Conservation (phyloP, 148 eudicot species). For the Tetragonia tetragonoides region DNA sequence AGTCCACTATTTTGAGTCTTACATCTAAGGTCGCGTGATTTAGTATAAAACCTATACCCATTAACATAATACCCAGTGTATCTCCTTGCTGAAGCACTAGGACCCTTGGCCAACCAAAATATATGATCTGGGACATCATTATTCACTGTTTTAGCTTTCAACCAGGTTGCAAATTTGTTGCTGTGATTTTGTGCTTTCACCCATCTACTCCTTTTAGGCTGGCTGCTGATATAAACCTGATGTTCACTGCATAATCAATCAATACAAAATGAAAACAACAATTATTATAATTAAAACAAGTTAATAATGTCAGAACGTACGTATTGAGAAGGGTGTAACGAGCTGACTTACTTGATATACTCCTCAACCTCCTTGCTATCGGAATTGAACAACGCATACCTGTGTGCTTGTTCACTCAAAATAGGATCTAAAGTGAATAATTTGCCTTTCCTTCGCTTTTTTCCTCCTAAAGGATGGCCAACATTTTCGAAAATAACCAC, state of each 20-base stretch:
- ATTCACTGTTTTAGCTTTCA: not conserved
- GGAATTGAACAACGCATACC: conserved; percentile 1
- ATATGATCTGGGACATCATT: not conserved
- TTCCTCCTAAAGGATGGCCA: conserved; percentile 22
- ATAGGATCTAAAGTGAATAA: conserved; percentile 8
- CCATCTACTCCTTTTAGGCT: not conserved
- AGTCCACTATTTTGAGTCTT: conserved; percentile 26
- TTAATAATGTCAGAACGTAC: not conserved
- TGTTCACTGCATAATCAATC: not conserved
- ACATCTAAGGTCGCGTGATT: conserved; percentile 11
- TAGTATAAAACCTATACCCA: conserved; percentile 24
- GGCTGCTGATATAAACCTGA: not conserved
- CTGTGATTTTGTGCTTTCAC: not conserved
- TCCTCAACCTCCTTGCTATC: not conserved
- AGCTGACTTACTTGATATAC: conserved; percentile 4
- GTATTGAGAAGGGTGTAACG: too few relatives aligned
- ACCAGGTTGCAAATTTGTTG: not conserved
- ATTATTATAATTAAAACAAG: not conserved
- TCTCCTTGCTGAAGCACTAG: conserved; percentile 1
- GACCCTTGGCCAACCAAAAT: conserved; percentile 22
- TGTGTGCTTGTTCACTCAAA: not conserved
- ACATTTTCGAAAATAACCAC: not conserved
- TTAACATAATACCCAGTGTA: conserved; percentile 17
- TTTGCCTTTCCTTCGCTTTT: not conserved
- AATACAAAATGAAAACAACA: not conserved